A percentile compares a stretch with the other conserved stretches of the same genome.
phyloP scores from a whole-genome alignment of 1,139 yeast species.

The Fermentozyma sake region DNA sequence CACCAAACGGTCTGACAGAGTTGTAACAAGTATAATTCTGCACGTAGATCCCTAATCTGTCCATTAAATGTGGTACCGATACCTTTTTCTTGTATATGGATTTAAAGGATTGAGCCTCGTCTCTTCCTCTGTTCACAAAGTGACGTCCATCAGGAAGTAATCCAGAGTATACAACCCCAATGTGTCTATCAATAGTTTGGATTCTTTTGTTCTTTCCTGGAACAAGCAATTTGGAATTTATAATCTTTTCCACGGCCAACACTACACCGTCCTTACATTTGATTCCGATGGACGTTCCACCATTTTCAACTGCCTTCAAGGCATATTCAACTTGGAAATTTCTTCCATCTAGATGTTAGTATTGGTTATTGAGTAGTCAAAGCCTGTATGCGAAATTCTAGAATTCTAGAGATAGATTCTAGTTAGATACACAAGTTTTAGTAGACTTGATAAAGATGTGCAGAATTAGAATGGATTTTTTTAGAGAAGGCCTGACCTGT shows the following conservation, averaged over 20 bases:
- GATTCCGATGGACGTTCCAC: slow-evolving; percentile 92
- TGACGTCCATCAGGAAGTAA: slow-evolving; percentile 95
- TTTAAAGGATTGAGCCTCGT: slow-evolving; percentile 81
- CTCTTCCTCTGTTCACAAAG: slow-evolving; percentile 87
- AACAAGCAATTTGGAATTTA: slow-evolving; percentile 80
- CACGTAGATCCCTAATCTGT: slow-evolving; percentile 85
- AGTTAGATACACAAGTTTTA: too few relatives aligned
- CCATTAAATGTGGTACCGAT: slow-evolving; percentile 77
- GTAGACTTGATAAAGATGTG: too few relatives aligned
- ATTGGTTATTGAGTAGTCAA: too few relatives aligned
- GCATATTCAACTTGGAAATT: slow-evolving; percentile 99
- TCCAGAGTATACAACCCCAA: slow-evolving; percentile 94
- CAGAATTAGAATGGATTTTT: too few relatives aligned
- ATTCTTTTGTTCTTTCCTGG: slow-evolving; percentile 87
- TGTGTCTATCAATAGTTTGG: slow-evolving; percentile 88
- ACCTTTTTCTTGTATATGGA: slow-evolving; percentile 72
- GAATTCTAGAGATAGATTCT: too few relatives aligned
- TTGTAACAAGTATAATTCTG: slow-evolving; percentile 95
- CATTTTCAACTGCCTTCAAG: slow-evolving; percentile 94
- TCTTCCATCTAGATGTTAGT: too few relatives aligned
- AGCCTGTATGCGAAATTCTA: too few relatives aligned
- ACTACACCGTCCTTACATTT: slow-evolving; percentile 91
- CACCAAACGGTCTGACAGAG: slow-evolving; percentile 96
- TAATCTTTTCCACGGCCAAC: slow-evolving; percentile 91
- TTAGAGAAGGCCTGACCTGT: too few relatives aligned